Evolutionary conservation across 768 basidiomycete species (phyloP).

Genomic region (Pluteus cervinus): DNA sequence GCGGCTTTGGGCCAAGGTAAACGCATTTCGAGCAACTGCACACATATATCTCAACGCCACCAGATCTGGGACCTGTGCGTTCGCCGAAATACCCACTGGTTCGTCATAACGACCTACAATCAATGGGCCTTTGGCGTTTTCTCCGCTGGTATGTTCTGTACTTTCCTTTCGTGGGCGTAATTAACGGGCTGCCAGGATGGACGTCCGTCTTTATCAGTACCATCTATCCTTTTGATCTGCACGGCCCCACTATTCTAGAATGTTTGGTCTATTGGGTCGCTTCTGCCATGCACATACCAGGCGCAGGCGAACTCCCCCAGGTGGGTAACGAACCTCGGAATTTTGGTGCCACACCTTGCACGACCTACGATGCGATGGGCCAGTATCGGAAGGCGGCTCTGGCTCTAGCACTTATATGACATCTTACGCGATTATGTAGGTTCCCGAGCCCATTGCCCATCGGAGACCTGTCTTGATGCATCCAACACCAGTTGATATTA

Average conservation of each 20-base stretch:
- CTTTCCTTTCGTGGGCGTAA: neutral
- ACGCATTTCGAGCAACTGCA: constrained; percentile 2
- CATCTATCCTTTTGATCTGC: constrained; percentile 33
- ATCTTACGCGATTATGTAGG: constrained; percentile 35
- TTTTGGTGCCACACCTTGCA: constrained; percentile 14
- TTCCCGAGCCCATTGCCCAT: constrained; percentile 32
- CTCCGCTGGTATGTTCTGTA: constrained; percentile 37
- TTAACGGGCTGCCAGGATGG: constrained; percentile 33
- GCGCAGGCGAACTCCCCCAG: constrained; percentile 28
- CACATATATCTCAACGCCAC: neutral
- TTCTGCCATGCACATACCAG: constrained; percentile 39
- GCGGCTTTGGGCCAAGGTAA: constrained; percentile 57
- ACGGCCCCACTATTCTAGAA: constrained; percentile 44
- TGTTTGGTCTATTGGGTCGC: constrained; percentile 49
- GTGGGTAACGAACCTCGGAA: constrained; percentile 27
- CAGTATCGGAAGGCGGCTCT: no score
- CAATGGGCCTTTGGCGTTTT: constrained; percentile 60
- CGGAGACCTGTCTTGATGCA: constrained; percentile 21
- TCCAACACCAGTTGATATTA: constrained; percentile 16
- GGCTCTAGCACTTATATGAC: no score
- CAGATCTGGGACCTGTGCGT: constrained; percentile 57
- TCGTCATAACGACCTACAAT: constrained; percentile 53
- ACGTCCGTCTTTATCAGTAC: constrained; percentile 45
- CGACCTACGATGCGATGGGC: no score
- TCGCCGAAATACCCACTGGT: constrained; percentile 41